Percentiles rank a stretch among this genome's conserved stretches.
Evolutionary conservation across 176 grass and related monocot species (phyloP).

Genomic region (Cymbopogon citratus): DNA sequence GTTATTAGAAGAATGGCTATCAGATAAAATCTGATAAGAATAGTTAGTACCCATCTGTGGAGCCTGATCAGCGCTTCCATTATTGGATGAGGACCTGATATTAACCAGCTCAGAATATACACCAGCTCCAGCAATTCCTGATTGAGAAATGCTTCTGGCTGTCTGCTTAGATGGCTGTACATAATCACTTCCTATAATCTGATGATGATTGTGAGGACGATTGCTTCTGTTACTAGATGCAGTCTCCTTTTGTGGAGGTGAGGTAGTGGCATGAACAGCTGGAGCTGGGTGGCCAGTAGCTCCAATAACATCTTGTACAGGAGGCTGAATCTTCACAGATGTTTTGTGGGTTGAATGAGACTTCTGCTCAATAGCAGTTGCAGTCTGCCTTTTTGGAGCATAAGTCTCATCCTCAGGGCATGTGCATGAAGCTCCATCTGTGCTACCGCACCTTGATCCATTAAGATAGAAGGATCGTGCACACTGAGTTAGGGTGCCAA

Average conservation of each 20-base stretch:
- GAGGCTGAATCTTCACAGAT: conserved; percentile 39
- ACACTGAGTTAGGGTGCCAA: conserved; percentile 73
- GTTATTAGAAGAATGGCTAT: conserved; percentile 34
- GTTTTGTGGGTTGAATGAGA: conserved; percentile 24
- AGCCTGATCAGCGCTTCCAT: conserved; percentile 30
- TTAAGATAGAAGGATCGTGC: conserved; percentile 86
- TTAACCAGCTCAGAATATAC: conserved; percentile 54
- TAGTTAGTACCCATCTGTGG: conserved; percentile 22
- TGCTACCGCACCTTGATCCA: conserved; percentile 67
- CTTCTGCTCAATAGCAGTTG: conserved; percentile 23
- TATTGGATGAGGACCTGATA: conserved; percentile 30
- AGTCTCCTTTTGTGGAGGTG: conserved; percentile 36
- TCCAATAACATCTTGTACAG: conserved; percentile 37
- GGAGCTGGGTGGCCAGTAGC: conserved; percentile 23
- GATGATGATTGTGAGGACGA: conserved; percentile 12
- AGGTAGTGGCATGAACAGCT: conserved; percentile 31
- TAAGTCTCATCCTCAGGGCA: conserved; percentile 70
- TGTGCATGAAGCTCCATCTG: conserved; percentile 73
- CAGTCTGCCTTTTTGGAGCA: conserved; percentile 57
- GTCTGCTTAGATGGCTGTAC: conserved; percentile 43
- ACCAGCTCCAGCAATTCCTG: conserved; percentile 42
- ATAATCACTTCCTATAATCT: conserved; percentile 30
- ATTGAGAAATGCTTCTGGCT: conserved; percentile 37
- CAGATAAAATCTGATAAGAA: conserved; percentile 43
- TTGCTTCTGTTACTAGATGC: conserved; percentile 28